Percentiles rank a stretch among this genome's conserved stretches.
Evolutionary conservation across 2,329 filamentous ascomycete genomes (phyloP).

Genomic region (Ilyonectria robusta): DNA sequence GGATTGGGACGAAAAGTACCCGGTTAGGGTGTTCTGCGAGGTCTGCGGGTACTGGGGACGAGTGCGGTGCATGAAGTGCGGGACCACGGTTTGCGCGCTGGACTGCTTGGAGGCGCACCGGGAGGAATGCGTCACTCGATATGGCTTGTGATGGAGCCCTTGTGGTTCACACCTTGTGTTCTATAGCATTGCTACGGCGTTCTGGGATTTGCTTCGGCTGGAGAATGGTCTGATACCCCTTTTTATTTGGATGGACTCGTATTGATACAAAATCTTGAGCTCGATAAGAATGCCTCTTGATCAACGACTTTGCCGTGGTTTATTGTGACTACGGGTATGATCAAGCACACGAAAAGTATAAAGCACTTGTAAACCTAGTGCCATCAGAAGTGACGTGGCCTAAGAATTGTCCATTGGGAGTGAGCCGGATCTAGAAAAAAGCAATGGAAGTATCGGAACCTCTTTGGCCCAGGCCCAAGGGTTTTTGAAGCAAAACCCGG

Average conservation of each 20-base stretch:
- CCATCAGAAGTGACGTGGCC: too few species aligned
- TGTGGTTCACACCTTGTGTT: not conserved
- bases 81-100: slow-evolving; percentile 82
- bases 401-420: too few species aligned
- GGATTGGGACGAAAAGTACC: slow-evolving; percentile 63
- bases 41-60: slow-evolving; percentile 88
- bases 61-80: slow-evolving; percentile 83
- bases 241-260: slow-evolving; percentile 14
- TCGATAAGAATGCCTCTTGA: not conserved
- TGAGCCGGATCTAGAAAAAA: too few species aligned
- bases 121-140: slow-evolving; percentile 78
- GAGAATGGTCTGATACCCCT: slow-evolving; percentile 45
- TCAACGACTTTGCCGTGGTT: not conserved
- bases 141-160: slow-evolving; percentile 60
- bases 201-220: slow-evolving; percentile 38
- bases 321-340: not conserved
- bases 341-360: not conserved
- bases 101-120: slow-evolving; percentile 81
- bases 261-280: not conserved
- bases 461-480: too few species aligned
- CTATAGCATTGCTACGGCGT: slow-evolving; percentile 34
- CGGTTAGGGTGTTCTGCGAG: slow-evolving; percentile 78
- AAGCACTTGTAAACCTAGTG: not conserved
- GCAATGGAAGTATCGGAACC: too few species aligned
- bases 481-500: too few species aligned